Evolutionary conservation across 1,284 basidiomycete genomes (phyloP).

Genomic region (Moesziomyces aphidis): DNA sequence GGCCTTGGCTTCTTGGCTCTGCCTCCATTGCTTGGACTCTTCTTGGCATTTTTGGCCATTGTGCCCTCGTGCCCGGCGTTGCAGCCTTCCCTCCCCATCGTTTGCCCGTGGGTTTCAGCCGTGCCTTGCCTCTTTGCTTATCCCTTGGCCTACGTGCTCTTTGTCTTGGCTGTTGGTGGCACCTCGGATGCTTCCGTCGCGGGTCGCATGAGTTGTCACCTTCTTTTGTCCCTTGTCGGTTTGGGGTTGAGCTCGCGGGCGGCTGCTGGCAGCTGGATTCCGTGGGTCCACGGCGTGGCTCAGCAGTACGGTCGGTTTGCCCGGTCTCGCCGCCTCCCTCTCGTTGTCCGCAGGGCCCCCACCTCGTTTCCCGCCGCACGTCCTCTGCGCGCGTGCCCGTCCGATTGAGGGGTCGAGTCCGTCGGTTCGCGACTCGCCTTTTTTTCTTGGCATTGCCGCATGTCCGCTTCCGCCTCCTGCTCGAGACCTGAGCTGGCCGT

Average conservation of each 20-base stretch:
- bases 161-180: neutral
- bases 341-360: neutral
- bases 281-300: neutral
- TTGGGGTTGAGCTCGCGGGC: neutral
- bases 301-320: too few species aligned
- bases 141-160: neutral
- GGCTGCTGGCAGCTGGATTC: neutral
- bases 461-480: neutral
- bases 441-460: constrained; percentile 1
- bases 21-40: neutral
- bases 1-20: neutral
- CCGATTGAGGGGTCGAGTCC: neutral
- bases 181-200: neutral
- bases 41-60: neutral
- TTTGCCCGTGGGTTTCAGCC: neutral
- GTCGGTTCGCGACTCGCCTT: neutral
- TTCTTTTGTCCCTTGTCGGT: too few species aligned
- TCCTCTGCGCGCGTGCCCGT: neutral
- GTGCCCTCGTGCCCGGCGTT: neutral
- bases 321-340: neutral
- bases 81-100: too few species aligned
- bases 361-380: neutral
- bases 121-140: neutral
- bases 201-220: too few species aligned
- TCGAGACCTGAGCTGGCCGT: neutral